These are phyloP conservation scores for Periglandula ipomoeae DNA, from an alignment of 2,329 filamentous ascomycete species.

Conservation along the genomic window DNA sequence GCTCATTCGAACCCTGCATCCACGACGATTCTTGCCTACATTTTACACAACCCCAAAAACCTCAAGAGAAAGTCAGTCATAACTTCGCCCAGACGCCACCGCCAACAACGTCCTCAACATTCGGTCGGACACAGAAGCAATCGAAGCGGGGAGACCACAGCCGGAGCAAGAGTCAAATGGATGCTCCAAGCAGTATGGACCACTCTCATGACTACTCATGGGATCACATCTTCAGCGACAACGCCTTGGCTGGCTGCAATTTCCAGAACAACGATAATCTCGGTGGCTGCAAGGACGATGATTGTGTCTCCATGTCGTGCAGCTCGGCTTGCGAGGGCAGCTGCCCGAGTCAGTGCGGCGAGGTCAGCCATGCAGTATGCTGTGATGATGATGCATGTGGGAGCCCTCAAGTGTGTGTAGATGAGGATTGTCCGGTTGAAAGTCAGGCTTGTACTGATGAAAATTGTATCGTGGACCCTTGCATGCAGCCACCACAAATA, in stretches of 20 bases:
- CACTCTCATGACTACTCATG: conserved; percentile 10
- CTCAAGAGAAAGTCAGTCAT: conserved; percentile 8
- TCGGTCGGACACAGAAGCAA: not conserved
- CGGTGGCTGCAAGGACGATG: conserved; percentile 14
- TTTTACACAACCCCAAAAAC: conserved; percentile 10
- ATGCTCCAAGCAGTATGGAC: conserved; percentile 4
- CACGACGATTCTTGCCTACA: conserved; percentile 25
- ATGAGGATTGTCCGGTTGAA: conserved; percentile 27
- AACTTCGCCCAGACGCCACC: conserved; percentile 8
- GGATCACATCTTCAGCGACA: conserved; percentile 12
- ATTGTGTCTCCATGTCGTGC: conserved; percentile 24
- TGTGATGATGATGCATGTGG: conserved; percentile 27
- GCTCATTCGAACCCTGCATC: conserved; percentile 17
- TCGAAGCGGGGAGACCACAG: not conserved
- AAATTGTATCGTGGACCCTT: conserved; percentile 21
- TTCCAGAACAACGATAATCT: not conserved
- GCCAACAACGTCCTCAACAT: not conserved
- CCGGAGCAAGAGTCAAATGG: conserved; percentile 1
- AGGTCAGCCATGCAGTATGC: conserved; percentile 21
- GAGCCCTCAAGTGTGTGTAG: conserved; percentile 15
- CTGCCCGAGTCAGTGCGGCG: conserved; percentile 27
- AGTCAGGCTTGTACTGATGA: conserved; percentile 26
- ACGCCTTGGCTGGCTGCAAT: conserved; percentile 3
- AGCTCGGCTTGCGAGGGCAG: conserved; percentile 25
- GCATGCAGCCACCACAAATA: not conserved